phyloP scores from a whole-genome alignment of 2,329 filamentous ascomycete species.

The Scleromitrula shiraiana region DNA sequence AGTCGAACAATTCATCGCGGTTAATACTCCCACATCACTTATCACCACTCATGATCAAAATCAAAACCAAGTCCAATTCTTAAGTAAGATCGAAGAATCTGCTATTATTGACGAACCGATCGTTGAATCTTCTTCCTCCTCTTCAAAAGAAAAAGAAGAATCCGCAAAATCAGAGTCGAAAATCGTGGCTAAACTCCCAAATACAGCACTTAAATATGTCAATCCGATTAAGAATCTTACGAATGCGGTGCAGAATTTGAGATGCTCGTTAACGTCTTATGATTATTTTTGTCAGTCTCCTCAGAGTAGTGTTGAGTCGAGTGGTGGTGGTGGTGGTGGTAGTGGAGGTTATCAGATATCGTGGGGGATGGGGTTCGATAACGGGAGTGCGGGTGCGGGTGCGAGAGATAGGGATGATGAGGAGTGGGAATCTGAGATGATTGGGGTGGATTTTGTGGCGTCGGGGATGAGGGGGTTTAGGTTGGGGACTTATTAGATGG shows the following conservation, averaged over 20 bases:
- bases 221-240: not conserved
- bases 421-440: slow-evolving; percentile 9
- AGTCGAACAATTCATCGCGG: slow-evolving; percentile 8
- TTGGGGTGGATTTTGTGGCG: slow-evolving; percentile 6
- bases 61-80: too few relatives aligned
- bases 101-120: not conserved
- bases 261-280: slow-evolving; percentile 3
- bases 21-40: not conserved
- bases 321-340: too few relatives aligned
- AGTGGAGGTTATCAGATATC: too few relatives aligned
- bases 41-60: not conserved
- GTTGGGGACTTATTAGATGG: too few relatives aligned
- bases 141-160: not conserved
- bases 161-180: too few relatives aligned
- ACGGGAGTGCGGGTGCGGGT: slow-evolving; percentile 1
- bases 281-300: slow-evolving; percentile 5
- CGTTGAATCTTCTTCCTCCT: not conserved
- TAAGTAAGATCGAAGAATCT: too few relatives aligned
- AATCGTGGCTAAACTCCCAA: slow-evolving; percentile 6
- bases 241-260: not conserved
- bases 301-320: too few relatives aligned
- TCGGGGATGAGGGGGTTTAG: too few relatives aligned
- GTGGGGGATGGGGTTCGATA: slow-evolving; percentile 5
- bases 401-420: slow-evolving; percentile 3
- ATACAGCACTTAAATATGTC: not conserved